A percentile compares a stretch with the other conserved stretches of the same genome.
Conservation (phyloP, 73 alveolate species). For the Paramecium sexaurelia region DNA sequence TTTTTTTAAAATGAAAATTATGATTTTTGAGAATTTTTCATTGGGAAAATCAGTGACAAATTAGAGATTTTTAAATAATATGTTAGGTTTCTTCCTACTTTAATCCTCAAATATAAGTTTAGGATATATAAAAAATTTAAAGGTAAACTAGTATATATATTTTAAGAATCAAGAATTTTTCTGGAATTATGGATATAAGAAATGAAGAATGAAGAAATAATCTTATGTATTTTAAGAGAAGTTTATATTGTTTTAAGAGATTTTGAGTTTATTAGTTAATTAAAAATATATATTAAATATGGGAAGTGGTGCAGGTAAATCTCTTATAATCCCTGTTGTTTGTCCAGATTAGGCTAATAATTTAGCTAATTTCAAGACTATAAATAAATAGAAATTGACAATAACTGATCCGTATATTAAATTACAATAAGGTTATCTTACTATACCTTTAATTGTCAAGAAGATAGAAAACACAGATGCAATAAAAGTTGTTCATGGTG, state of each 20-base stretch:
- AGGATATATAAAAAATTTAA: no score
- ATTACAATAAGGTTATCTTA: background rate
- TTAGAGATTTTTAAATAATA: no score
- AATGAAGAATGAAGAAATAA: background rate
- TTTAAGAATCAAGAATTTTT: no score
- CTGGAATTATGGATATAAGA: no score
- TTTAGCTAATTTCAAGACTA: background rate
- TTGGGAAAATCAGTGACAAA: no score
- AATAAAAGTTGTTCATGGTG: conserved; percentile 65
- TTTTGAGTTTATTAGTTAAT: background rate
- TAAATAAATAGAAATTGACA: background rate
- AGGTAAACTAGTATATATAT: no score
- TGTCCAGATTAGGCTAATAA: background rate
- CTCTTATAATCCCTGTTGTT: conserved; percentile 25
- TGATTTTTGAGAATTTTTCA: no score
- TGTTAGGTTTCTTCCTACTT: no score
- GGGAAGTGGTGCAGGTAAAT: conserved; percentile 38
- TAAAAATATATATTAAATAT: background rate
- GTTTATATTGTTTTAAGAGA: background rate
- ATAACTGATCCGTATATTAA: background rate
- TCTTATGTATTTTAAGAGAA: background rate
- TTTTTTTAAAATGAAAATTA: no score
- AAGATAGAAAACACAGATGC: background rate
- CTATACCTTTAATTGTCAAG: background rate
- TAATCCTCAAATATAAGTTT: no score